Conservation (phyloP, 2,329 filamentous ascomycete species). For the Hortaea werneckii region DNA sequence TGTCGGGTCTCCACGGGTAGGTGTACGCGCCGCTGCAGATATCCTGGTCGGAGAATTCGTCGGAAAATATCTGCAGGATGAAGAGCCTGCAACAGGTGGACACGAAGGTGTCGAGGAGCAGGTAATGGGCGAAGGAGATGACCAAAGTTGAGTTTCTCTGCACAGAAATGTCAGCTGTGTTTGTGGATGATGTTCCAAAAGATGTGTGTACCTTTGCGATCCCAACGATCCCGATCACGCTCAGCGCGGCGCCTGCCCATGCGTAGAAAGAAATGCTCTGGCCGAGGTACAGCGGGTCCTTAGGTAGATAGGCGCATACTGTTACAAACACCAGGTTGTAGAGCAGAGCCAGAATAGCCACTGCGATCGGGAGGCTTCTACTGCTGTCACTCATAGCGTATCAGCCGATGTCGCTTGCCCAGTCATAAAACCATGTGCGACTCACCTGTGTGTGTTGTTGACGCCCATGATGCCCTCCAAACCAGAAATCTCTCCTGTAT, state of each 20-base stretch:
- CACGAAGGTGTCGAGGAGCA: conserved; percentile 18
- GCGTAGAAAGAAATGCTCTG: conserved; percentile 16
- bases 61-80: conserved; percentile 15
- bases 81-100: conserved; percentile 14
- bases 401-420: background rate
- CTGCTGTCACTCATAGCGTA: background rate
- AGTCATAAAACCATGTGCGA: too few species aligned
- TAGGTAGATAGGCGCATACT: conserved; percentile 16
- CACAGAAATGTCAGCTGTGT: background rate
- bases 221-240: conserved; percentile 15
- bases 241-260: conserved; percentile 17
- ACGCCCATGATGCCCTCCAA: too few species aligned
- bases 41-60: conserved; percentile 14
- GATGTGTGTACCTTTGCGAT: conserved; percentile 11
- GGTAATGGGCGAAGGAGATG: conserved; percentile 16
- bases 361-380: conserved; percentile 10
- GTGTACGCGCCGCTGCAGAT: conserved; percentile 11
- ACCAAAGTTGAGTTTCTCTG: conserved; percentile 14
- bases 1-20: conserved; percentile 7
- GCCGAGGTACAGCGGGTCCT: conserved; percentile 19
- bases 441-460: too few species aligned
- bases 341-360: conserved; percentile 14
- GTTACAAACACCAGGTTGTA: conserved; percentile 17
- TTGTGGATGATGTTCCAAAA: background rate
- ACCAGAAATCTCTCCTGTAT: too few species aligned